Evolutionary conservation across 1,139 yeast species (phyloP), one percentile per base, ranked within the genome.

Genomic region (Ashbya aceris): DNA sequence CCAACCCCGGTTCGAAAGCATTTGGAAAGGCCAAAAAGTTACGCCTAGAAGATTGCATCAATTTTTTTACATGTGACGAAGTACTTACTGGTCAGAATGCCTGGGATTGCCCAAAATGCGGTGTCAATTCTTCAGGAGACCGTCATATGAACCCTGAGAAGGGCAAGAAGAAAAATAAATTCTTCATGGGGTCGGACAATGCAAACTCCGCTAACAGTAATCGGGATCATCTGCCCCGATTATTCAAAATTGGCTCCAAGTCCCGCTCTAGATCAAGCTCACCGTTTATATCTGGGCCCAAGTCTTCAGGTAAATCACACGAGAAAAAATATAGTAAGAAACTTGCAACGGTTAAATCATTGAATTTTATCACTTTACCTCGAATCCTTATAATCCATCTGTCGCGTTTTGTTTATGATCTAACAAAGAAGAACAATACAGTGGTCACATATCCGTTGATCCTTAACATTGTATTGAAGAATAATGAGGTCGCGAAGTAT

Each of bases 41-140:
- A 5, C 68, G 73, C 40, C 58, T 78, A 40, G 74, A 77, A 33
- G 82, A 79, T 48, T 83, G 93, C 54, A 71, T 83, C 43, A 68
- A 73, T 36, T 72, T 79, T 57, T 82, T 77, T 56, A 79, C 83
- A 0, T 74, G 74, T 46, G 84, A 82, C 46, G 93, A 83, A 58
- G 61, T 78, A 1, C 62, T 83, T 41, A 71, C 76, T 8, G 86
- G 83, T 12, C 87, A 81, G 27, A 80, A 83, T 60, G 82, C 84
- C 7, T 83, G 93, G 93, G 70, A 75, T 47, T 83, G 93, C 63
- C 85, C 91, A 1, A 71, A 71, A 42, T 83, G 93, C 64, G 68
- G 72, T 36, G 65, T 68, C 36, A 58, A 48, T 7, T 44, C 50
- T 6, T 42, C 44, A 5, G 42, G 39, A 13, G n/a, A n/a, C 13